Base-by-base conservation (phyloP, 1,284 basidiomycete species). In the Meripilus lineatus region DNA sequence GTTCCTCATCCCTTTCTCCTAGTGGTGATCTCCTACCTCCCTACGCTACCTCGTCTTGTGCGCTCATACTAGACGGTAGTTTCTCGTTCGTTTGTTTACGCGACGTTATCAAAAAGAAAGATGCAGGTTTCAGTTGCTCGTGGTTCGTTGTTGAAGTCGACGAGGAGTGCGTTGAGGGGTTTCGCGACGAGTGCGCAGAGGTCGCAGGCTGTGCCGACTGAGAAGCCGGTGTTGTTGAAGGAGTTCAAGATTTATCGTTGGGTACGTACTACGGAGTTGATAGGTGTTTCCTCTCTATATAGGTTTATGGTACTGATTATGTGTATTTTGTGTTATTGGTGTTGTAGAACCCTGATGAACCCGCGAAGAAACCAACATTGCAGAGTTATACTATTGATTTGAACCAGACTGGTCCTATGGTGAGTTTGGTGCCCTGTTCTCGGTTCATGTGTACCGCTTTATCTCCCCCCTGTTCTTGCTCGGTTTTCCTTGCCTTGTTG, bases 221-320 rank as follows among this genome's bases (percentile, higher is more conserved):
- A 70, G 60, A 68, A 68, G 51, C 63, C 62, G 32, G 63, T 70
- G 28, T 51, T 70, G 49, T 65, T 71, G 50, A 96, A 96, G 73
- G 84, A 89, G 68, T 95, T 97, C 75, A 90, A 93, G 77, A 93
- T 96, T 56, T 97, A 97, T 71, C 87, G 93, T 64, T 96, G 93
- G 92, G 89, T 91, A 50, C 44, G 59, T 57, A n/a, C n/a, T n/a
- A n/a, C n/a, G n/a, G n/a, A n/a, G n/a, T n/a, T n/a, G n/a, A n/a
- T n/a, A n/a, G n/a, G n/a, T 10, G 33, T 35, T 32, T 36, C 5
- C 38, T 39, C 35, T 28, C 32, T 8, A 28, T 17, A 18, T 15
- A 20, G 28, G 22, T 25, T 21, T n/a, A 15, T 14, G n/a, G n/a
- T n/a, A 18, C 34, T 32, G 23, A 36, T 21, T 24, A 30, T 3